A percentile compares a stretch with the other conserved stretches of the same genome.
phyloP scores from a whole-genome alignment of 2,329 filamentous ascomycete genomes.

The Plenodomus lindquistii region DNA sequence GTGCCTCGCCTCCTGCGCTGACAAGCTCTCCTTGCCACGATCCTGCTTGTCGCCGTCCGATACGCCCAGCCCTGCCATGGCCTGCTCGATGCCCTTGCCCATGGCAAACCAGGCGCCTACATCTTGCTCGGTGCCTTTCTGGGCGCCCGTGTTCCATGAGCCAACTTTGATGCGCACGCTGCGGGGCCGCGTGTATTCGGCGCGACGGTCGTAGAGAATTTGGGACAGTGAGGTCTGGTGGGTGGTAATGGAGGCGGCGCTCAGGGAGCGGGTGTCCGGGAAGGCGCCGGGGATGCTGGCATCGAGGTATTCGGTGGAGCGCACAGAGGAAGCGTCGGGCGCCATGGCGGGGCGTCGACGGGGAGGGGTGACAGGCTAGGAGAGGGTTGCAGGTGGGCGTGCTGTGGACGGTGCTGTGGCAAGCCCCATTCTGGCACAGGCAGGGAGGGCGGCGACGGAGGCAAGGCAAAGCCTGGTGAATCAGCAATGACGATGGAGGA shows the following conservation, averaged over 20 bases:
- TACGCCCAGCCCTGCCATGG: conserved; percentile 59
- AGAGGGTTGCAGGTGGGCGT: conserved; percentile 3
- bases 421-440: neutral
- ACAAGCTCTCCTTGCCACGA: conserved; percentile 49
- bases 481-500: conserved; percentile 15
- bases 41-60: conserved; percentile 30
- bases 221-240: conserved; percentile 56
- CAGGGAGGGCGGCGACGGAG: neutral
- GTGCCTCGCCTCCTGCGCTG: conserved; percentile 53
- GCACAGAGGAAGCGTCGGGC: conserved; percentile 24
- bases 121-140: conserved; percentile 84
- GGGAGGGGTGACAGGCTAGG: too few species aligned
- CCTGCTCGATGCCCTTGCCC: conserved; percentile 70
- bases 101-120: conserved; percentile 85
- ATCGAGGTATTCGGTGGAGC: conserved; percentile 42
- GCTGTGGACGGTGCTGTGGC: neutral
- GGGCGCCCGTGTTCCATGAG: conserved; percentile 91
- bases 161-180: conserved; percentile 85
- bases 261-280: conserved; percentile 36
- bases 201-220: conserved; percentile 69
- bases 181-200: conserved; percentile 77
- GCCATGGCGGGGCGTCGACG: conserved; percentile 29
- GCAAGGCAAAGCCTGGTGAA: conserved; percentile 4
- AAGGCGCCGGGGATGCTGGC: conserved; percentile 56
- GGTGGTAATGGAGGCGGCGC: conserved; percentile 36